These are phyloP conservation scores for Neoboletus subvelutipes DNA, from an alignment of 768 basidiomycete species.

Conservation along the genomic window DNA sequence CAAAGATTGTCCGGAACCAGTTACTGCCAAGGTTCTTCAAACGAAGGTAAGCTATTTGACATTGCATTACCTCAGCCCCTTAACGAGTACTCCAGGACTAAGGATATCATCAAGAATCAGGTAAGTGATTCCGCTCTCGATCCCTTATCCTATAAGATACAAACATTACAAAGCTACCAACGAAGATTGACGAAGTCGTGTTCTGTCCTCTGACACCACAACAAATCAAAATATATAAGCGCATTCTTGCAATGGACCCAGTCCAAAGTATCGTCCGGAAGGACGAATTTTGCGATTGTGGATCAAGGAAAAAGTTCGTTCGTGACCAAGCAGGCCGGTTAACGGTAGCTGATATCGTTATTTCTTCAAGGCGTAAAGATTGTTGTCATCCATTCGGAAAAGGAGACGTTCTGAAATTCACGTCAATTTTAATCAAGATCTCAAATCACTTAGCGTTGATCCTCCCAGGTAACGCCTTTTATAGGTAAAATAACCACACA, in stretches of 20 bases:
- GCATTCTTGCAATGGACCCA: conserved; percentile 58
- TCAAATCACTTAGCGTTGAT: conserved; percentile 89
- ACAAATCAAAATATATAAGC: conserved; percentile 74
- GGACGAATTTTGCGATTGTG: conserved; percentile 74
- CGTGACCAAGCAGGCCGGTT: neutral
- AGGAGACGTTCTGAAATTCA: conserved; percentile 68
- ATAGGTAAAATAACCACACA: neutral
- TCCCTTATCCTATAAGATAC: neutral
- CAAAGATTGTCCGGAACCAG: conserved; percentile 58
- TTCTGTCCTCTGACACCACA: conserved; percentile 82
- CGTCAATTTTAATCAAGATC: conserved; percentile 80
- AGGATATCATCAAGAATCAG: conserved; percentile 71
- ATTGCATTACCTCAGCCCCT: neutral
- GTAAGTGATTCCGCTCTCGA: conserved; percentile 30
- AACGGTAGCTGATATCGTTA: conserved; percentile 2
- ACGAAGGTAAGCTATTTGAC: conserved; percentile 51
- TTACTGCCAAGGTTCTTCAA: conserved; percentile 83
- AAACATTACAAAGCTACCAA: conserved; percentile 59
- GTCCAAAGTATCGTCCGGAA: conserved; percentile 72
- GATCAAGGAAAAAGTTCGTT: conserved; percentile 54
- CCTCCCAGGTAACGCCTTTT: conserved; percentile 59
- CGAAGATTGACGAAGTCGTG: conserved; percentile 87
- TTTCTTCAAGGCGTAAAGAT: conserved; percentile 51
- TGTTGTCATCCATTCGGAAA: conserved; percentile 50
- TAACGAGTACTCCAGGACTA: conserved; percentile 49